Percentiles rank a stretch among this genome's conserved stretches.
These are phyloP conservation scores for Effrenium voratum DNA, from an alignment of 73 alveolate genomes.

Conservation along the genomic window DNA sequence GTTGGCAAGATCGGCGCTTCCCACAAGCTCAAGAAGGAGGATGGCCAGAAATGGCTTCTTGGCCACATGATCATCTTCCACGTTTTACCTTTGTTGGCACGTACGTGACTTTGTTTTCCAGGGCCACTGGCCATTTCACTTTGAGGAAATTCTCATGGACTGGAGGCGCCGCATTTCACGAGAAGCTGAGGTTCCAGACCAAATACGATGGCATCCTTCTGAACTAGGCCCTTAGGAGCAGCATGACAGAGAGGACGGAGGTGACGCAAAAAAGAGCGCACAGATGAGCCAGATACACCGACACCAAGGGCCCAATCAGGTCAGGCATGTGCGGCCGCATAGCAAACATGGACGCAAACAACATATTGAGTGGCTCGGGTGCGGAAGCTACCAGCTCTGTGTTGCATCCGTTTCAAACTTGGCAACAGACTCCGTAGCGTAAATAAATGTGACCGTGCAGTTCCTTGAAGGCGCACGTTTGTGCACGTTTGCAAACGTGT, in stretches of 20 bases:
- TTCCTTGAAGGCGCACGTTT: too few relatives aligned
- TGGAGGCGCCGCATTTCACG: background rate
- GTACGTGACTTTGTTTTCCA: background rate
- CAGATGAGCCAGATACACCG: too few relatives aligned
- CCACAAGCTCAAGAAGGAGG: constrained; percentile 95
- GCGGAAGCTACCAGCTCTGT: too few relatives aligned
- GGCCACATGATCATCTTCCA: background rate
- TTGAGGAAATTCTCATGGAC: background rate
- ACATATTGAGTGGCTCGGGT: too few relatives aligned
- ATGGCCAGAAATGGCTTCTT: constrained; percentile 95
- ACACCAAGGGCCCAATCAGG: too few relatives aligned
- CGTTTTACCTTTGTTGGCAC: background rate
- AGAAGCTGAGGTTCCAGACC: constrained; percentile 72
- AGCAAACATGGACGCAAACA: too few relatives aligned
- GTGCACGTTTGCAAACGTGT: too few relatives aligned
- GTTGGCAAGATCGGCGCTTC: constrained; percentile 95
- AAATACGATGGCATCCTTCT: constrained; percentile 91
- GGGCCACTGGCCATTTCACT: background rate
- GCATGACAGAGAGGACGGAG: background rate
- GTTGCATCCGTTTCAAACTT: too few relatives aligned
- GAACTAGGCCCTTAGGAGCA: background rate
- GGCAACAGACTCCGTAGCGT: too few relatives aligned
- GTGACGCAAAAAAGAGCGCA: background rate
- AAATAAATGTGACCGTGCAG: too few relatives aligned
- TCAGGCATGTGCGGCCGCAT: too few relatives aligned